Base-by-base conservation (phyloP, 2,329 filamentous ascomycete species). In the Cytospora chrysosperma region DNA sequence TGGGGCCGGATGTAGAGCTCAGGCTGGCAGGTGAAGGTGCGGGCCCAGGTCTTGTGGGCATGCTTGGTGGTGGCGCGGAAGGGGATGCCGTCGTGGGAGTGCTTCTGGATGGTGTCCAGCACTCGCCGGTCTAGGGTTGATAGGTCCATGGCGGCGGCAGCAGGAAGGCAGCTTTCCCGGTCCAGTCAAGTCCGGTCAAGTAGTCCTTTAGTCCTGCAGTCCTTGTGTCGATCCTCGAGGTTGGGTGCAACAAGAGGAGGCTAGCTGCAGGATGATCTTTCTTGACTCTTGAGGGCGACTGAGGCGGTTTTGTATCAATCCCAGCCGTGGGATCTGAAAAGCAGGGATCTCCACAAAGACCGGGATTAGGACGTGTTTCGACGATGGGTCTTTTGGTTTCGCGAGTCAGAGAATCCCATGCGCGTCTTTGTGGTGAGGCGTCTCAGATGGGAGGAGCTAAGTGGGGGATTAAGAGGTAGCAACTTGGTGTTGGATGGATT, bases 1-100 rank as follows among this genome's bases (percentile, higher is more conserved):
- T 90, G 84, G 2, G 95, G 95, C 71, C 91, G 91, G 70, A 98
- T 87, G 77, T 94, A 97, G 64, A 98, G 87, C 80, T 97, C 93
- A 3, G 95, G 95, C 21, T 88, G 85, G 57, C 90, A 95, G 71
- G 90, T 88, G 79, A 96, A 97, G 56, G 95, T 98, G 72, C 89
- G 88, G 47, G 95, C 95, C 95, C 95, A 99, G 24, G 95, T 99
- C 71, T 89, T 88, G 79, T 98, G 95, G 56, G 88, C 78, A 75
- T 98, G 88, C 59, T 85, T 81, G 65, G 84, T 80, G 63, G 82
- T 83, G 7, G 91, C 91, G 74, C 89, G 90, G 79, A 98, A 97
- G 51, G 92, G 87, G 47, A 95, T 70, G 53, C 72, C 73, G 62
- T 78, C 75, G 12, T 28, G n/a, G 0, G 65, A 62, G 49, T 61